Base-by-base conservation (phyloP, 352 stramenopile genomes). In the Phytophthora megakarya region DNA sequence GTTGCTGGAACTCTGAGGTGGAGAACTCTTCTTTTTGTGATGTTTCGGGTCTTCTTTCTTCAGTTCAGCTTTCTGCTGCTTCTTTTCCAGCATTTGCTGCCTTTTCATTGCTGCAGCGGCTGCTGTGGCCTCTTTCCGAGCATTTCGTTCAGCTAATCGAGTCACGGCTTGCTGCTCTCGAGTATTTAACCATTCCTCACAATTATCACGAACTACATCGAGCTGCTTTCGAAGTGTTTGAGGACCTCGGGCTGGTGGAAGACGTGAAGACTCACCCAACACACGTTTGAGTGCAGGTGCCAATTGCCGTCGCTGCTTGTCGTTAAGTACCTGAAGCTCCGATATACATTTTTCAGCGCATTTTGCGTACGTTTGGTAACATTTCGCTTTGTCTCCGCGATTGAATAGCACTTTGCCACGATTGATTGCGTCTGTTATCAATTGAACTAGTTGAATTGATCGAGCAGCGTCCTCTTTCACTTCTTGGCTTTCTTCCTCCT, bases 361-460 rank as follows among this genome's bases (percentile, higher is more conserved):
- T 22, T 80, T 77, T 5, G 77, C 63, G 52, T 92, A 91, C 38
- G 78, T 80, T 50, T 86, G 73, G 45, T 83, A 89, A 58, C 86
- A 94, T 56, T 86, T 86, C 15, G 63, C 67, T 54, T 90, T 90
- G 63, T 94, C 84, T 0, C 86, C 86, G 11, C 76, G 76, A 55
- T 94, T 94, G 62, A 88, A 94, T 44, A 86, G 78, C 15, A 68
- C 54, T 55, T 91, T 92, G 8, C 86, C 84, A 10, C 75, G 71
- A 53, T 84, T 71, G 22, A 94, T 72, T 0, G 80, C 73, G 16
- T 86, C 67, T 6, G 61, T 63, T 40, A 92, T 76, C 45, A 76
- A 33, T 13, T 72, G 43, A 6, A 84, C 52, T 16, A 89, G 49
- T 56, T 86, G 75, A 19, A 78, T 40, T 1, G 58, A 70, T 0